Evolutionary conservation across 106 monocot genomes (phyloP).

Genomic region (Xerophyta viscosa): DNA sequence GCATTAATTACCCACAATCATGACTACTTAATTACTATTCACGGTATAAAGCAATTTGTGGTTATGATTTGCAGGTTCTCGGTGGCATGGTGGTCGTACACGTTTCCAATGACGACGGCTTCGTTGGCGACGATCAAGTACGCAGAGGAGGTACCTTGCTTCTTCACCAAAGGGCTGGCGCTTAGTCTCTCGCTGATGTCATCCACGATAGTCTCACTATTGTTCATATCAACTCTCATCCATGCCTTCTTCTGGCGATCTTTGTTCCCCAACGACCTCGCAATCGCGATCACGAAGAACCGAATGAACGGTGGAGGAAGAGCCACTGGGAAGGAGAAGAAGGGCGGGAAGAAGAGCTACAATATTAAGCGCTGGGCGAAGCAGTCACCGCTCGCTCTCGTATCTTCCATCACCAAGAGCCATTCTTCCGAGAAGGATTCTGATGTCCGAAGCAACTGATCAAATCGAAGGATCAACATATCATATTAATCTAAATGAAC

Average conservation of each 20-base stretch:
- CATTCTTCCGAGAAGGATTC: conserved; percentile 28
- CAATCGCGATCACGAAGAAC: conserved; percentile 81
- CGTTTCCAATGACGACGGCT: conserved; percentile 90
- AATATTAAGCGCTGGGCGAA: conserved; percentile 48
- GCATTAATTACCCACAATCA: too few species aligned
- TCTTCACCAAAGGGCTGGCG: conserved; percentile 52
- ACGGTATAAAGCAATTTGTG: too few species aligned
- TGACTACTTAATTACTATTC: too few species aligned
- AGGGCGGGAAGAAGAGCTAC: conserved; percentile 4
- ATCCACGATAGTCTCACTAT: conserved; percentile 54
- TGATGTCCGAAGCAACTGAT: neutral
- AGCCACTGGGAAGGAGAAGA: too few species aligned
- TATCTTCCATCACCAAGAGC: conserved; percentile 29
- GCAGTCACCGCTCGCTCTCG: conserved; percentile 30
- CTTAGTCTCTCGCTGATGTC: conserved; percentile 58
- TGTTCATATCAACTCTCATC: conserved; percentile 67
- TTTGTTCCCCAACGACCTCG: conserved; percentile 78
- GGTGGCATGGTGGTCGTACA: conserved; percentile 94
- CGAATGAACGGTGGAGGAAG: conserved; percentile 9
- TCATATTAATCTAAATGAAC: too few species aligned
- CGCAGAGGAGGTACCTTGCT: conserved; percentile 59
- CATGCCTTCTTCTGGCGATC: conserved; percentile 66
- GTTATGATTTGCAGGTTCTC: conserved; percentile 46
- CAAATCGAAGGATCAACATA: too few species aligned
- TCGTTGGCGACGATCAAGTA: conserved; percentile 77